Base-by-base conservation (phyloP, 208 protist genomes). In the Naegleria gruberi region DNA sequence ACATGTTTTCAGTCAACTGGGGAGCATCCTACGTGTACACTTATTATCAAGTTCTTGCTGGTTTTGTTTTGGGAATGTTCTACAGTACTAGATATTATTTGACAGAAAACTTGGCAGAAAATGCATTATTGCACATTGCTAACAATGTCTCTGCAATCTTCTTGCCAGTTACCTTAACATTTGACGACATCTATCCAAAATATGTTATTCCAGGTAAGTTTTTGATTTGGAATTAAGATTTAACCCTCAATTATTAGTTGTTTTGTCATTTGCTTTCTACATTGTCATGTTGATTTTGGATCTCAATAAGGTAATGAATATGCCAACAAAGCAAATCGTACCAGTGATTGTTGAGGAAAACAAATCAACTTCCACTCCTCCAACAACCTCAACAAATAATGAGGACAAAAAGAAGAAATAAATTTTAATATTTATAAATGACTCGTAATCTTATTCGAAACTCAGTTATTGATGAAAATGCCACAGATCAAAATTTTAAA, bases 141-240 rank as follows among this genome's bases (percentile, higher is more conserved):
- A 88, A 88, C 30, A 88, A 88, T 88, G n/a, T 88, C 10, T 51
- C 45, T 30, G 84, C 84, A 37, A 88, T 88, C n/a, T 65, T 51
- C 5, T 73, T 88, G 40, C 84, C 84, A 43, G n/a, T 88, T n/a
- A 45, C 41, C n/a, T 23, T 87, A 6, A 87, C 42, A 30, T 87
- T 46, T 46, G 4, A 30, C 19, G 83, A 87, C 55, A 37, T 87
- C n/a, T 87, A 55, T 55, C 83, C 83, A 41, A 34, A 87, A 7
- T 87, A 42, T 40, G 40, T 55, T 42, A 12, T 87, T 41, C 83
- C 83, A 87, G 37, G 74, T 82, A 82, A 82, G 74, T 82, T 3
- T 4, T 4, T 65, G 2, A 19, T 65, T 65, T 4, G 15, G 4
- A 65, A 65, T 23, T 65, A 23, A 65, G 30, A n/a, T n/a, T n/a